phyloP scores from a whole-genome alignment of 2,329 filamentous ascomycete species.

The Talaromyces islandicus region DNA sequence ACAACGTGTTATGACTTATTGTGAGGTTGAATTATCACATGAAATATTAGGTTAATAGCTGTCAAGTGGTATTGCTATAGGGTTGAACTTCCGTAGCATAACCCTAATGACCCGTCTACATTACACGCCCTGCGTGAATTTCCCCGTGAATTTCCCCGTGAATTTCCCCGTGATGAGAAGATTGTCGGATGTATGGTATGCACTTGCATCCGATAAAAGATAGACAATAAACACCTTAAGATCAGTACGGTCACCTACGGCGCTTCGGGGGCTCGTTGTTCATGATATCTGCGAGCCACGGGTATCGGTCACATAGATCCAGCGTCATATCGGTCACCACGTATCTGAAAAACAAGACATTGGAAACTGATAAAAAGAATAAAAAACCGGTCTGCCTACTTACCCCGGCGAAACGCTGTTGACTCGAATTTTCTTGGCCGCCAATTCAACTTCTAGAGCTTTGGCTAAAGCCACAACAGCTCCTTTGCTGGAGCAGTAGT shows the following conservation, averaged over 20 bases:
- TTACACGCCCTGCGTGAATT: constrained; percentile 26
- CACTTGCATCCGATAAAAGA: constrained; percentile 35
- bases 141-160: too few species aligned
- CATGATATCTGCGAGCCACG: constrained; percentile 29
- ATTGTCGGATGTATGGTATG: constrained; percentile 38
- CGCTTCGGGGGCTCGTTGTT: constrained; percentile 36
- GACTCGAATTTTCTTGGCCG: constrained; percentile 34
- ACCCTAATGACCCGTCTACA: constrained; percentile 5
- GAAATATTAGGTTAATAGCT: too few species aligned
- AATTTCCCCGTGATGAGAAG: constrained; percentile 37
- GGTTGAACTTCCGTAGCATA: too few species aligned
- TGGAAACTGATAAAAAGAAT: not conserved
- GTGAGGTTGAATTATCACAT: not conserved
- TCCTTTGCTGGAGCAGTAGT: constrained; percentile 45
- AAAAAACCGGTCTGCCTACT: constrained; percentile 25
- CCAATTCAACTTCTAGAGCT: constrained; percentile 26
- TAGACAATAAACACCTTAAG: constrained; percentile 37
- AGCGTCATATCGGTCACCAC: constrained; percentile 28
- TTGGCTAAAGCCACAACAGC: constrained; percentile 45
- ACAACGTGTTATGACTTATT: not conserved
- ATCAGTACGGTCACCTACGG: constrained; percentile 33
- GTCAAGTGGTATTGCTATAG: too few species aligned
- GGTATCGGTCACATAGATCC: constrained; percentile 20
- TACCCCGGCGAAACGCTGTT: constrained; percentile 40
- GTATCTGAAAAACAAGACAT: not conserved